A percentile compares a stretch with the other conserved stretches of the same genome.
Conservation (phyloP, 1,139 yeast genomes). For the Pichia inconspicua region DNA sequence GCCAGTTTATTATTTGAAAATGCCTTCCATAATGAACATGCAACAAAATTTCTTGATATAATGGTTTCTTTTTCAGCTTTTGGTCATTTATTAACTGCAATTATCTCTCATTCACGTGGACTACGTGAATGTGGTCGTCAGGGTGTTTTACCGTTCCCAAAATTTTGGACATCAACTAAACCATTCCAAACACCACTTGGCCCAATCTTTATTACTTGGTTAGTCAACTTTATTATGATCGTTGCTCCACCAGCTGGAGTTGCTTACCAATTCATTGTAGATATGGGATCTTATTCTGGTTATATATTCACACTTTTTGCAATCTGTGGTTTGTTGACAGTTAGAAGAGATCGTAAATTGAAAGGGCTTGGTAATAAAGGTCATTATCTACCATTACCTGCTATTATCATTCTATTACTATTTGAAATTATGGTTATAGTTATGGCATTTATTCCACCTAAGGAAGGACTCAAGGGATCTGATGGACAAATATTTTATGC, state of each 20-base stretch:
- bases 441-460: slow-evolving; percentile 37
- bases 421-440: slow-evolving; percentile 33
- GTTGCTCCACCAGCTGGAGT: slow-evolving; percentile 43
- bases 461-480: slow-evolving; percentile 30
- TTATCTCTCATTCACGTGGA: slow-evolving; percentile 36
- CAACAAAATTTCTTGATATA: slow-evolving; percentile 31
- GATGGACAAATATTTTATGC: slow-evolving; percentile 32
- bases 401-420: slow-evolving; percentile 28
- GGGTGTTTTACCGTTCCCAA: slow-evolving; percentile 38
- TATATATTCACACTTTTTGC: slow-evolving; percentile 33
- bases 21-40: slow-evolving; percentile 30
- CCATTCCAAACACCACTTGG: slow-evolving; percentile 39
- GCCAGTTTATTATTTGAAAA: slow-evolving; percentile 33
- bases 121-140: slow-evolving; percentile 42
- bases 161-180: slow-evolving; percentile 35
- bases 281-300: slow-evolving; percentile 29
- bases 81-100: slow-evolving; percentile 36
- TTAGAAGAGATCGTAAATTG: slow-evolving; percentile 32
- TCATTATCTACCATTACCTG: slow-evolving; percentile 29
- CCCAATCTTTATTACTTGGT: slow-evolving; percentile 32
- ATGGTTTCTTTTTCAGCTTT: slow-evolving; percentile 38
- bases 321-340: slow-evolving; percentile 31
- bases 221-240: slow-evolving; percentile 34
- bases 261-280: slow-evolving; percentile 37
- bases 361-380: slow-evolving; percentile 30